A percentile compares a stretch with the other conserved stretches of the same genome.
Evolutionary conservation across 2,329 filamentous ascomycete species (phyloP).

Genomic region (Helotiales sp.): DNA sequence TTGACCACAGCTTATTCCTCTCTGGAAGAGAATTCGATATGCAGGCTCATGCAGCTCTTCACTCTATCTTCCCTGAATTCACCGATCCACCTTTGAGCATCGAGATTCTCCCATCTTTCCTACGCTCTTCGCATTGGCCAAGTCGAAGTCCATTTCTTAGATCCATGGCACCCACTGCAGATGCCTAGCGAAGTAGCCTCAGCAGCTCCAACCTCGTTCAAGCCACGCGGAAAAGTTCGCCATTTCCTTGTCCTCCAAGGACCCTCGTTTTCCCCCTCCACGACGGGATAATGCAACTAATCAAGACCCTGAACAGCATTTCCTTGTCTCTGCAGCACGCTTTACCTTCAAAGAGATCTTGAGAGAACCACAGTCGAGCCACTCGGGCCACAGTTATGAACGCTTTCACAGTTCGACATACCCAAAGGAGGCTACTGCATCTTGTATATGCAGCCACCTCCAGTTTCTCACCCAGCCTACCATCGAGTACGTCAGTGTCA

Average conservation of each 20-base stretch:
- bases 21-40: neutral
- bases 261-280: neutral
- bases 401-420: neutral
- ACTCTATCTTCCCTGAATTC: slow-evolving; percentile 4
- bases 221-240: slow-evolving; percentile 27
- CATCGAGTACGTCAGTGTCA: neutral
- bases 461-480: slow-evolving; percentile 4
- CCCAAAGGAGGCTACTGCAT: neutral
- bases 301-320: neutral
- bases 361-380: neutral
- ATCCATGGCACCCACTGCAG: neutral
- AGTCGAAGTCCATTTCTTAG: slow-evolving; percentile 4
- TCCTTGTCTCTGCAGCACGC: neutral
- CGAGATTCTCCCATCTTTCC: neutral
- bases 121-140: slow-evolving; percentile 7
- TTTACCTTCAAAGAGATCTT: neutral
- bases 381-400: neutral
- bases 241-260: slow-evolving; percentile 13
- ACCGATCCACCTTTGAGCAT: slow-evolving; percentile 6
- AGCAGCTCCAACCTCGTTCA: neutral
- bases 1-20: neutral
- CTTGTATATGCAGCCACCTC: slow-evolving; percentile 3
- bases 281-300: neutral
- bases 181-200: neutral
- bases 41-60: neutral